Percentiles rank a stretch among this genome's conserved stretches.
phyloP scores from a whole-genome alignment of 2,329 filamentous ascomycete genomes.

The Diaporthe helianthi region DNA sequence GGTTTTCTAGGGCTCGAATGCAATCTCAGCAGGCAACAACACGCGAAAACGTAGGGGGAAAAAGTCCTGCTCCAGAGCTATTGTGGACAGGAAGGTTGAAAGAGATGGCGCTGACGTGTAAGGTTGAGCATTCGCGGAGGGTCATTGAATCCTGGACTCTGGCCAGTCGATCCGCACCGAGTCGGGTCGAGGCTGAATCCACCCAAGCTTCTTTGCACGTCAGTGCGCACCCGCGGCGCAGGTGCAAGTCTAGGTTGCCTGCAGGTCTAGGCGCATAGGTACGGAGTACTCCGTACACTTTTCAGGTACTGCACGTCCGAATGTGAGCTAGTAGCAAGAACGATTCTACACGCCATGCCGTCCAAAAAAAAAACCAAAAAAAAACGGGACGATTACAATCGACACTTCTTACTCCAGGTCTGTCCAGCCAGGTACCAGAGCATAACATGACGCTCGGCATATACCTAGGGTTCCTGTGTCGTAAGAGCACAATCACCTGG shows the following conservation, averaged over 20 bases:
- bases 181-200: constrained; percentile 25
- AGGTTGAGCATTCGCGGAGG: constrained; percentile 10
- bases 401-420: neutral
- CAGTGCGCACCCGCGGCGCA: constrained; percentile 15
- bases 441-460: neutral
- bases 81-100: constrained; percentile 11
- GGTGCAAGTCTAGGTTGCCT: neutral
- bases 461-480: neutral
- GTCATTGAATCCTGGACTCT: constrained; percentile 8
- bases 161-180: constrained; percentile 17
- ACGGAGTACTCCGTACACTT: neutral
- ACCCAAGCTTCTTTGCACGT: constrained; percentile 21
- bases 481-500: neutral
- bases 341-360: neutral
- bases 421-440: neutral
- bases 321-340: neutral
- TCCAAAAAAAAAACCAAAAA: no score
- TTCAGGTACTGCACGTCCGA: neutral
- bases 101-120: constrained; percentile 31
- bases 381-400: neutral
- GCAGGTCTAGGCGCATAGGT: constrained; percentile 19
- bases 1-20: constrained; percentile 3
- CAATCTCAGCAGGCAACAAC: neutral
- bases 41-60: neutral
- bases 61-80: constrained; percentile 6